Base-by-base conservation (phyloP, 495 filamentous ascomycete species). In the Aspergillus asperescens region DNA sequence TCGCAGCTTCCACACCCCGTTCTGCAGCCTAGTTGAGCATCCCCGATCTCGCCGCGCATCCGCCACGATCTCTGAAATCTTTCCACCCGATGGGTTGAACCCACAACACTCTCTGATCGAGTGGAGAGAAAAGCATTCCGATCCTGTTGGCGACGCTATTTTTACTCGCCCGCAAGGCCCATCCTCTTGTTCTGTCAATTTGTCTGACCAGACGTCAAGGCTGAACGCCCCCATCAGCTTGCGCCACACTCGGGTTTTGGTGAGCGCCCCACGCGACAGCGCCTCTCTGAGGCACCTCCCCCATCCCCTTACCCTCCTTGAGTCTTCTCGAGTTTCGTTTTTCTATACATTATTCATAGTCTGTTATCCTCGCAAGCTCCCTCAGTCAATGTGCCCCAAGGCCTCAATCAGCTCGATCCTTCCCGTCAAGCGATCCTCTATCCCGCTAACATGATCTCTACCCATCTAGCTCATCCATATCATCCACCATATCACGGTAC, bases 391-490 rank as follows among this genome's bases (percentile, higher is more conserved):
- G 19, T 50, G 4, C 23, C 43, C 54, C 48, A 19, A 54, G 20
- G 25, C 29, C 27, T 45, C 29, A 13, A 15, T 22, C 16, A 45
- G 31, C 29, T 19, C 49, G 25, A 27, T 72, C 86, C 7, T 79
- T 85, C 59, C 66, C 75, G 5, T 87, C 37, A 42, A 28, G 18
- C 31, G 20, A 29, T n/a, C 27, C 39, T 46, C 18, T 23, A 88
- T 55, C 79, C 41, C 23, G 75, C 80, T 62, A 80, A 89, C 34
- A 77, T 94, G 50, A 82, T 84, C 22, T 86, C 82, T 13, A 16
- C 50, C 28, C 73, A 84, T 19, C 65, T 93, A 49, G 74, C 85
- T 37, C 70, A 88, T 25, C 80, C 86, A 1, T 58, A 64, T 64
- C 69, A 59, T 62, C 66, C 62, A 61, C 62, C 63, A 41, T 58